Evolutionary conservation across 805 yeast genomes (phyloP), one percentile per base, ranked within the genome.

Genomic region (Brettanomyces sp.): DNA sequence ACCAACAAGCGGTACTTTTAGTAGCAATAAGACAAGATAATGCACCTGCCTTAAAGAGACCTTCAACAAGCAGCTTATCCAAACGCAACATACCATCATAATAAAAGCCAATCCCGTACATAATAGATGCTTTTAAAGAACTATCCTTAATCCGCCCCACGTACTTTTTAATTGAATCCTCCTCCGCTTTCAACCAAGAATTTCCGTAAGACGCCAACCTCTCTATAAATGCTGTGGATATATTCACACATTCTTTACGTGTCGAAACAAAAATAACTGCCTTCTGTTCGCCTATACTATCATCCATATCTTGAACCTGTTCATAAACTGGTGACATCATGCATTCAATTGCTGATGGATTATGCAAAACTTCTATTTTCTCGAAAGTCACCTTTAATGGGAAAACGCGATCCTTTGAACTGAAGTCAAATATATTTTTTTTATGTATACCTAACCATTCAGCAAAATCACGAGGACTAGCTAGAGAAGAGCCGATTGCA

Each of bases 401-500:
- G 39, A 65, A 58, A 7, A 68, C 65, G 47, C 91, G 68, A 39
- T 79, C 82, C 43, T 67, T 67, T 0, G 95, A 80, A 14, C 79
- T 73, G 58, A 84, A 89, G 55, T 88, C 89, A 67, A 71, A 87
- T 5, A 81, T 70, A 42, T 78, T 70, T 21, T 63, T 66, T 54
- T 79, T 82, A 1, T 72, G 54, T 24, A 84, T 81, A 2, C 93
- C 95, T 28, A 93, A 63, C 96, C 98, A 93, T 45, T 82, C 86
- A 1, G 85, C 91, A 47, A 90, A 63, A 52, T 87, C 96, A 44
- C 77, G 71, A 3, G 84, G 85, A 56, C 82, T 85, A 0, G 93
- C 79, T 36, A 91, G 60, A 2, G 95, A 78, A 1, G 79, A 70
- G 0, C 85, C 71, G 23, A 91, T 65, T 0, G 79, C 90, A n/a